These are phyloP conservation scores for Schizonepeta tenuifolia DNA, from an alignment of 257 asterid species.

Conservation along the genomic window DNA sequence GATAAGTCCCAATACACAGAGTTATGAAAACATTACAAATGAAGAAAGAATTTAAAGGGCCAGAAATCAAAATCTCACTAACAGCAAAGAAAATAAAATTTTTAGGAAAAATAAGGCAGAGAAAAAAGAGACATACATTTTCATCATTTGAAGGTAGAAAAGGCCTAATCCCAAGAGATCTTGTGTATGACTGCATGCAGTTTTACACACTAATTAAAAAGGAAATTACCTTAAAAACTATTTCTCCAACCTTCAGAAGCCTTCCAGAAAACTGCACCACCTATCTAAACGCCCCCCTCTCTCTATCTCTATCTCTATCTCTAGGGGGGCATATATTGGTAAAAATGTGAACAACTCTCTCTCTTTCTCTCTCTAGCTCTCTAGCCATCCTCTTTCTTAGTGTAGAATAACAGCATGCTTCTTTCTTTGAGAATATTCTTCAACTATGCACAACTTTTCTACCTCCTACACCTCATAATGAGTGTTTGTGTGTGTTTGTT, in stretches of 20 bases:
- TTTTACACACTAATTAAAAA: slow-evolving; percentile 6
- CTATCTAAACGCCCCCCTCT: slow-evolving; percentile 3
- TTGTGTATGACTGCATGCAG: slow-evolving; percentile 18
- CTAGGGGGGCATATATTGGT: slow-evolving; percentile 1
- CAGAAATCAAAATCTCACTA: slow-evolving; percentile 18
- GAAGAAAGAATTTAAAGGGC: background rate
- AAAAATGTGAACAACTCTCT: background rate
- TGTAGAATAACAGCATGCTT: slow-evolving; percentile 30
- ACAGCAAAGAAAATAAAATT: slow-evolving; percentile 16
- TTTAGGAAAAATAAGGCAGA: background rate
- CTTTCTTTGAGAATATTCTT: slow-evolving; percentile 27
- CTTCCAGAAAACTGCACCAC: slow-evolving; percentile 56
- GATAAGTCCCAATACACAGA: background rate
- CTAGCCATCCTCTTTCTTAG: slow-evolving; percentile 42
- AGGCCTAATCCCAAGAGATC: slow-evolving; percentile 39
- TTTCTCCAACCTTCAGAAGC: slow-evolving; percentile 47
- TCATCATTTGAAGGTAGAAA: slow-evolving; percentile 26
- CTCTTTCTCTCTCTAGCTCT: slow-evolving; percentile 28
- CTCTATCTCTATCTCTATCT: slow-evolving; percentile 22
- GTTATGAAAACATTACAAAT: background rate
- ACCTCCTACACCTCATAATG: slow-evolving; percentile 29
- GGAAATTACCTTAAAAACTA: slow-evolving; percentile 34
- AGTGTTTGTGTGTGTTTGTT: slow-evolving; percentile 33
- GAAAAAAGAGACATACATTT: slow-evolving; percentile 18
- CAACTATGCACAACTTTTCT: slow-evolving; percentile 29